Base-by-base conservation (phyloP, 2,329 filamentous ascomycete species). In the Dactylonectria macrodidyma region DNA sequence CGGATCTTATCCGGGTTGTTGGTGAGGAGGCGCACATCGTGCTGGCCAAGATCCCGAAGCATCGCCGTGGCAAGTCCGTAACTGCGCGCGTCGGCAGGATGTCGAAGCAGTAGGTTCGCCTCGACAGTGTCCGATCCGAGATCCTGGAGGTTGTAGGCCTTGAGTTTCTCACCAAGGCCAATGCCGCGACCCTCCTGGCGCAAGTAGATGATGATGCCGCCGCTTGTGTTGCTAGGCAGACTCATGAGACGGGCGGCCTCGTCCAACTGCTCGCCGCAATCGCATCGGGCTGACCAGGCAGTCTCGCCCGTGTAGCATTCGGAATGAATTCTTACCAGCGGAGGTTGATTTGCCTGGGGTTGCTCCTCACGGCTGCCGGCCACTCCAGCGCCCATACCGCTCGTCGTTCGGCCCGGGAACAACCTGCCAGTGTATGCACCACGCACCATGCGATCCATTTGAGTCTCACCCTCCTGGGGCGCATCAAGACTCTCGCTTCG, bases 251-350 rank as follows among this genome's bases (percentile, higher is more conserved):
- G 89, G 1, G 95, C 96, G 1, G 96, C 96, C 84, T 99, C 96
- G 80, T 99, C 96, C 2, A 99, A 88, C 80, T 99, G 96, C 83
- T 99, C 96, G 64, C 96, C 96, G 80, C 96, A 99, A 83, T 99
- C 96, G 83, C 96, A 99, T 33, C 96, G 91, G 41, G 96, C 95
- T 8, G 95, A 98, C 96, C 96, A 98, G 1, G 97, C 96, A 1
- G 96, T 99, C 85, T 99, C 96, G 66, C 96, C 96, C 0, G 96
- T 99, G 81, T 99, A 99, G 83, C 96, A 99, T 82, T 99, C 96
- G 3, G 94, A 97, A 81, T 99, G 96, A 78, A 99, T 99, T 65
- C 96, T 89, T 54, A 99, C 95, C 46, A 99, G 85, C 0, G 96
- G 94, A 58, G 69, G 65, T 48, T 77, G 73, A 8, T 63, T 41